Percentiles rank a stretch among this genome's conserved stretches.
phyloP scores from a whole-genome alignment of 192 early-diverging fungal species.

The Podila epigama region DNA sequence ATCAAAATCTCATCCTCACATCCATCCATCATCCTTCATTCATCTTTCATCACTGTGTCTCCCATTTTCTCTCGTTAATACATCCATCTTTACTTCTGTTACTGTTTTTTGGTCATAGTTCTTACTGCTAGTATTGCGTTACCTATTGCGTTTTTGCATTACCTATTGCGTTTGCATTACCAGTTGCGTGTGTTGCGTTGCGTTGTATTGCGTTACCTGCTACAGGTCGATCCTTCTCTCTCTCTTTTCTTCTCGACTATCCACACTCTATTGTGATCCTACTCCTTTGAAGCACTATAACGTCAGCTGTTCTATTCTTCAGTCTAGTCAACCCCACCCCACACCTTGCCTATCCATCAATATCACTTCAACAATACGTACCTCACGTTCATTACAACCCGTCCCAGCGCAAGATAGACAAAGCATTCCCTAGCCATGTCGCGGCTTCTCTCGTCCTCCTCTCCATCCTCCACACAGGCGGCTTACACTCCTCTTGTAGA shows the following conservation, averaged over 20 bases:
- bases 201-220: no score
- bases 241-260: background rate
- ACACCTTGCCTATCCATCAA: no score
- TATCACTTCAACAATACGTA: background rate
- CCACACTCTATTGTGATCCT: background rate
- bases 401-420: background rate
- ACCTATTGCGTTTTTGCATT: no score
- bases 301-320: no score
- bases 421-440: conserved; percentile 17
- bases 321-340: no score
- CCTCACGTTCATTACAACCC: background rate
- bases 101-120: no score
- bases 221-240: no score
- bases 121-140: no score
- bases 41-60: background rate
- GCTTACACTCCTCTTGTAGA: conserved; percentile 25
- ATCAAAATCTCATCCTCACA: background rate
- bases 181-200: no score
- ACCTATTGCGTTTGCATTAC: no score
- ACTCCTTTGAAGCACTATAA: background rate
- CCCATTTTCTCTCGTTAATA: background rate
- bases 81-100: no score
- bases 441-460: conserved; percentile 32
- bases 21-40: background rate
- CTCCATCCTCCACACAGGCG: conserved; percentile 26